These are phyloP conservation scores for Suillus hirtellus DNA, from an alignment of 768 basidiomycete species.

Conservation along the genomic window DNA sequence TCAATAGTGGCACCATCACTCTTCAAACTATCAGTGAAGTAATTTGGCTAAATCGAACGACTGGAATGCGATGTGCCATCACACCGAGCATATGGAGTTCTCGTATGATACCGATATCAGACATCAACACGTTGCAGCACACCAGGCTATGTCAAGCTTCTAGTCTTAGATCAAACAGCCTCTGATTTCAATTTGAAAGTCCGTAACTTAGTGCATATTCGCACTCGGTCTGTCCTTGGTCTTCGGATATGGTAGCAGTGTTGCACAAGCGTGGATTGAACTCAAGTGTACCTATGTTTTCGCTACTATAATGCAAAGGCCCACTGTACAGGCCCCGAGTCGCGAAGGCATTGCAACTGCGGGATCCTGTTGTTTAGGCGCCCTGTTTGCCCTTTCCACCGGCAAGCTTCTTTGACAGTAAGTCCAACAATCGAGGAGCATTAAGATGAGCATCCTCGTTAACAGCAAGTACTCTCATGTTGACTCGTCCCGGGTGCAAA, in stretches of 20 bases:
- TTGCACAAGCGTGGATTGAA: neutral
- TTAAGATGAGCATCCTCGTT: no score
- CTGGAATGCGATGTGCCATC: neutral
- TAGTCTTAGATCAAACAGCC: neutral
- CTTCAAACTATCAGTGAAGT: neutral
- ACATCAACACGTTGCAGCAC: neutral
- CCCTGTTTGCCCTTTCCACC: no score
- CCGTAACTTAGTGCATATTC: neutral
- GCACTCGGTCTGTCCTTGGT: neutral
- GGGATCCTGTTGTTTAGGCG: no score
- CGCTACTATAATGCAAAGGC: no score
- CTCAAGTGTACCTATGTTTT: no score
- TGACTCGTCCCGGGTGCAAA: no score
- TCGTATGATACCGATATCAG: neutral
- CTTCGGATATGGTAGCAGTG: neutral
- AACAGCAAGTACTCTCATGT: no score
- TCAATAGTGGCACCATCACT: neutral
- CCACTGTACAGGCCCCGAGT: no score
- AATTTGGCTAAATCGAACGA: neutral
- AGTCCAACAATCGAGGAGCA: no score
- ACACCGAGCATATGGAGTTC: neutral
- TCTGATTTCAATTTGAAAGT: neutral
- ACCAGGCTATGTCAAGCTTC: neutral
- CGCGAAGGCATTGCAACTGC: no score
- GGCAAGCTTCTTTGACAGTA: no score